phyloP scores from a whole-genome alignment of 1,284 basidiomycete genomes.

The Gymnopus androsaceus region DNA sequence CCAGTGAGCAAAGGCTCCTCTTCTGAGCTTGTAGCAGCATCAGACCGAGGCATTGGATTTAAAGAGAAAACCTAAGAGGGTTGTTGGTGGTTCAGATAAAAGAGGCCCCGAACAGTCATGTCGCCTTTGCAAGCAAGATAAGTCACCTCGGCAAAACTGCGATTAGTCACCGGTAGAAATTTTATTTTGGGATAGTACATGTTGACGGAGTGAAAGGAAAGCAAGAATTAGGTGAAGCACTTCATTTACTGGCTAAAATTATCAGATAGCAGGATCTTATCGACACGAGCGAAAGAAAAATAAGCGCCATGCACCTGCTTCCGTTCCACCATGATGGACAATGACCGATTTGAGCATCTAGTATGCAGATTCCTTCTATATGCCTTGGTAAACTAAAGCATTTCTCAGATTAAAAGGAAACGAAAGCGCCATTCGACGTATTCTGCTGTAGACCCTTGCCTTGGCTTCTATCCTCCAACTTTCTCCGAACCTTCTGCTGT shows the following conservation, averaged over 20 bases:
- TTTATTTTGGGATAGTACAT: neutral
- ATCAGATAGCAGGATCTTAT: neutral
- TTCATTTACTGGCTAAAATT: neutral
- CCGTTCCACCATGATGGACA: neutral
- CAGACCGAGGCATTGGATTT: neutral
- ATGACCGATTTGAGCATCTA: too few species aligned
- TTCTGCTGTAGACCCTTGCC: neutral
- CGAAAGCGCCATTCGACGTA: constrained; percentile 4
- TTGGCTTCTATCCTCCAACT: neutral
- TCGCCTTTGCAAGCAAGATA: constrained; percentile 2
- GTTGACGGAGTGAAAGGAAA: neutral
- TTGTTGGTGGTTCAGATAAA: neutral
- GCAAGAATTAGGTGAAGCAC: neutral
- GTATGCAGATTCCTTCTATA: neutral
- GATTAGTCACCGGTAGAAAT: constrained; percentile 1
- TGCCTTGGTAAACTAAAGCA: too few species aligned
- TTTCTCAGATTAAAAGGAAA: constrained; percentile 4
- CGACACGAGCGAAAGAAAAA: neutral
- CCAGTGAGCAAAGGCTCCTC: constrained; percentile 12
- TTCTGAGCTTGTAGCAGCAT: constrained; percentile 8
- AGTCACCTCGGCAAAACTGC: constrained; percentile 1
- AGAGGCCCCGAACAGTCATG: constrained; percentile 3
- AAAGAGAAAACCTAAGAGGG: neutral
- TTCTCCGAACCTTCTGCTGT: neutral
- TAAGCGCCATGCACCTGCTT: neutral